Evolutionary conservation across 495 filamentous ascomycete species (phyloP).

Genomic region (Aspergillus leporis): DNA sequence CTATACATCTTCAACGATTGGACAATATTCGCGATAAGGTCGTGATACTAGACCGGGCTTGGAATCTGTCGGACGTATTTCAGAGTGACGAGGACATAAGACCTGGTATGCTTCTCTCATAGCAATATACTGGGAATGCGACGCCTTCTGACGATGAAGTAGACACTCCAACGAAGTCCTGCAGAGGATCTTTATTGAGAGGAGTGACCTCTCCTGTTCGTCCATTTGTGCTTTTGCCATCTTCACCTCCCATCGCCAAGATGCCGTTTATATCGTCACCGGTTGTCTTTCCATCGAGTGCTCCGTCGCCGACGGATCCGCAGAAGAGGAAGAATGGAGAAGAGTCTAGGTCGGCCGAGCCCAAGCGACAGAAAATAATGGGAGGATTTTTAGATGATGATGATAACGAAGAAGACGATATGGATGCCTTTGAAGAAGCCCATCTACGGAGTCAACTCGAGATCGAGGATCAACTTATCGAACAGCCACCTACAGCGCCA

Average conservation of each 20-base stretch:
- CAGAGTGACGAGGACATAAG: conserved; percentile 61
- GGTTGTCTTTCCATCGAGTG: conserved; percentile 55
- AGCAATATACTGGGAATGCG: background rate
- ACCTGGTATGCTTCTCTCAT: conserved; percentile 37
- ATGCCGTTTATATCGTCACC: conserved; percentile 69
- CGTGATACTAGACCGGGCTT: conserved; percentile 65
- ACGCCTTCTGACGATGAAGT: conserved; percentile 16
- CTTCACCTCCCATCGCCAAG: conserved; percentile 36
- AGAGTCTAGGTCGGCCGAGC: conserved; percentile 34
- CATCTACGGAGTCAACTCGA: conserved; percentile 40
- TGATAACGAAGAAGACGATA: conserved; percentile 34
- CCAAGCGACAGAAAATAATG: conserved; percentile 42
- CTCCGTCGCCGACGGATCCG: conserved; percentile 42
- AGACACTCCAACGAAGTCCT: conserved; percentile 45
- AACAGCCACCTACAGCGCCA: conserved; percentile 16
- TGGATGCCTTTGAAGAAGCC: conserved; percentile 30
- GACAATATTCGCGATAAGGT: conserved; percentile 57
- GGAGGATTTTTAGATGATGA: conserved; percentile 50
- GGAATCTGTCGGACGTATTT: conserved; percentile 60
- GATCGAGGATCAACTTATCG: conserved; percentile 33
- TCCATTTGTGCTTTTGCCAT: conserved; percentile 25
- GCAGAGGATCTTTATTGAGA: conserved; percentile 28
- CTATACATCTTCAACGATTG: conserved; percentile 48
- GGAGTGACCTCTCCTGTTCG: conserved; percentile 18
- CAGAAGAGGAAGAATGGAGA: conserved; percentile 52